Evolutionary conservation across 805 yeast species (phyloP).

Genomic region (Candida bentonensis): DNA sequence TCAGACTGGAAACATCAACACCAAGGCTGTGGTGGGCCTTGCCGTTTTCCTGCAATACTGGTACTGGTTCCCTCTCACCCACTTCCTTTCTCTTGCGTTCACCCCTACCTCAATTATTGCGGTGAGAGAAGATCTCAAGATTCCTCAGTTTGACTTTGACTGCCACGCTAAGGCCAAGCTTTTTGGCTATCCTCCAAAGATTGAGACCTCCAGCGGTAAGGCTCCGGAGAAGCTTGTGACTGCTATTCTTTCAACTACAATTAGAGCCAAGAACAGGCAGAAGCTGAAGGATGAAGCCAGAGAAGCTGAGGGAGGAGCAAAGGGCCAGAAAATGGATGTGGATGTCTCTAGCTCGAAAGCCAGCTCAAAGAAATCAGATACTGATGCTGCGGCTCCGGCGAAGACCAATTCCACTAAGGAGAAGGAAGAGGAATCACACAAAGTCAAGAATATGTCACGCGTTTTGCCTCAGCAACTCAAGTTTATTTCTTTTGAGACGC

Average conservation of each 20-base stretch:
- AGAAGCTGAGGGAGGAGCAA: slow-evolving; percentile 37
- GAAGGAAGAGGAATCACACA: slow-evolving; percentile 42
- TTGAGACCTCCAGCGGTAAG: slow-evolving; percentile 63
- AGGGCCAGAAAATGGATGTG: slow-evolving; percentile 27
- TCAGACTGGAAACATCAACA: slow-evolving; percentile 81
- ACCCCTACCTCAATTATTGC: slow-evolving; percentile 87
- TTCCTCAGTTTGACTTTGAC: slow-evolving; percentile 69
- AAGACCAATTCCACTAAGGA: slow-evolving; percentile 35
- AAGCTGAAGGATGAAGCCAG: slow-evolving; percentile 43
- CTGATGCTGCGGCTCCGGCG: slow-evolving; percentile 12
- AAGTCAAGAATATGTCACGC: slow-evolving; percentile 66
- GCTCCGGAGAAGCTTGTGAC: slow-evolving; percentile 82
- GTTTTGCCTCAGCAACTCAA: slow-evolving; percentile 82
- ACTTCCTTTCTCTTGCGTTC: slow-evolving; percentile 81
- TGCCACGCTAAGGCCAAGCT: slow-evolving; percentile 69
- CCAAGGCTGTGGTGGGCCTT: slow-evolving; percentile 83
- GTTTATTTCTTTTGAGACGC: slow-evolving; percentile 64
- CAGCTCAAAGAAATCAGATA: slow-evolving; percentile 17
- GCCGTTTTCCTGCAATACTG: slow-evolving; percentile 85
- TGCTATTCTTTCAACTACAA: slow-evolving; percentile 89
- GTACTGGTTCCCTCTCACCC: slow-evolving; percentile 98
- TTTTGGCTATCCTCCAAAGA: slow-evolving; percentile 83
- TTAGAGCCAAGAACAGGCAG: slow-evolving; percentile 86
- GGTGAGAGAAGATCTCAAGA: slow-evolving; percentile 68
- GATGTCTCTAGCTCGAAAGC: slow-evolving; percentile 12